Evolutionary conservation across 2,329 filamentous ascomycete genomes (phyloP), one percentile per base, ranked within the genome.

Genomic region (Botrytis aclada): DNA sequence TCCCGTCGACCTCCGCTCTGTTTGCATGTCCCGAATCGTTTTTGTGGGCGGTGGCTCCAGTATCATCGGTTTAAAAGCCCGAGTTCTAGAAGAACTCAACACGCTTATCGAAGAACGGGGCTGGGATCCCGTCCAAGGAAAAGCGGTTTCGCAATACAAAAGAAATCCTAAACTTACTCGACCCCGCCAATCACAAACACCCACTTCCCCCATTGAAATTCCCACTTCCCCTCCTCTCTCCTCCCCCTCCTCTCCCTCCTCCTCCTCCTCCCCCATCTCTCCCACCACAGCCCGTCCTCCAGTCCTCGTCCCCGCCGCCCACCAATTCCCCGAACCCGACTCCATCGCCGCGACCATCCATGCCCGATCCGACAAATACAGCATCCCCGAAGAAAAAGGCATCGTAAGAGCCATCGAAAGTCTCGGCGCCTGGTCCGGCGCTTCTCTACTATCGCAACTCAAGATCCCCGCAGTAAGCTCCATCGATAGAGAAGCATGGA

Each of bases 1-100:
- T 1, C 93, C 94, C 0, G 84, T 95, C 6, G 96, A 99, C 81
- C 90, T 95, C 6, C 90, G 96, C 37, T 91, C 92, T 1, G 83
- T 91, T 7, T 98, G 95, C 81, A 96, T 98, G 90, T 90, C 94
- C 1, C 92, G 95, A 56, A 92, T 98, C 63, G 85, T 97, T 25
- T 92, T 99, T 79, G 92, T 91, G 0, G 96, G 96, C 45, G 94
- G 94, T 3, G 92, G 92, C 65, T 90, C 94, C 9, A 88, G 88
- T 39, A 89, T 98, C 14, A 87, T 95, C 0, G 96, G 96, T 1
- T 83, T 99, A 39, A 94, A 93, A 76, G 86, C 87, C 37, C 89
- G 95, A 39, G 86, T 97, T 54, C 83, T 97, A 45, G 88, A 92
- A 72, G 95, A 98, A 78, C 83, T 98, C 1, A 86, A 87, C 6